Base-by-base conservation (phyloP, 768 basidiomycete species). In the Russula brevipes region DNA sequence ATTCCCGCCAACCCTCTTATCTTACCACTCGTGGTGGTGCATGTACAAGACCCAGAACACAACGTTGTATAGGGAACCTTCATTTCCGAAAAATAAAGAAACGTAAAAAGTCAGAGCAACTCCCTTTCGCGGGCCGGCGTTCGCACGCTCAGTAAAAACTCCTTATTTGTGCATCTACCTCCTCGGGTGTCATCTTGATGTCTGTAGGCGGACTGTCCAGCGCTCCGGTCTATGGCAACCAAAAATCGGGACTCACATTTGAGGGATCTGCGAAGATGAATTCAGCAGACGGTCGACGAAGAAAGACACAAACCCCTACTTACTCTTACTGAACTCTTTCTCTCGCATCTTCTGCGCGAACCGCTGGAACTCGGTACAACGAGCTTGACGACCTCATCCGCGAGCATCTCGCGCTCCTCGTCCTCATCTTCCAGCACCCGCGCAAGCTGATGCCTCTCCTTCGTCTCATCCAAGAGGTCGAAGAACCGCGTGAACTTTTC, bases 291-390 rank as follows among this genome's bases (percentile, higher is more conserved):
- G 17, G 19, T 30, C 49, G 42, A 33, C 38, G 54, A 19, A 38
- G 52, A 41, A 19, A 12, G 10, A 38, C 17, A 19, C 11, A 53
- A 39, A 5, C 5, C 38, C 7, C 11, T 5, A 76, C 82, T 70
- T 66, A 91, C 91, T 90, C 76, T 88, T 90, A 72, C 89, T 91
- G 68, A 91, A 90, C 66, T 92, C 89, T 72, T 88, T 91, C 47
- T 89, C 90, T 42, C 79, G 80, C 69, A 88, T 84, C 72, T 85
- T 87, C 73, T 88, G 85, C 64, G 81, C 81, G 69, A 93, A 92
- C 60, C 85, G 76, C 73, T 87, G 82, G 65, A 94, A 77, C 82
- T 82, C 31, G 91, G 89, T 10, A 91, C 81, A 11, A 92, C 86
- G 8, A 92, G 77, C 76, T 85, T 88, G 33, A 87, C 82, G 8